phyloP scores from a whole-genome alignment of 2,329 filamentous ascomycete genomes.

The Clonostachys solani region DNA sequence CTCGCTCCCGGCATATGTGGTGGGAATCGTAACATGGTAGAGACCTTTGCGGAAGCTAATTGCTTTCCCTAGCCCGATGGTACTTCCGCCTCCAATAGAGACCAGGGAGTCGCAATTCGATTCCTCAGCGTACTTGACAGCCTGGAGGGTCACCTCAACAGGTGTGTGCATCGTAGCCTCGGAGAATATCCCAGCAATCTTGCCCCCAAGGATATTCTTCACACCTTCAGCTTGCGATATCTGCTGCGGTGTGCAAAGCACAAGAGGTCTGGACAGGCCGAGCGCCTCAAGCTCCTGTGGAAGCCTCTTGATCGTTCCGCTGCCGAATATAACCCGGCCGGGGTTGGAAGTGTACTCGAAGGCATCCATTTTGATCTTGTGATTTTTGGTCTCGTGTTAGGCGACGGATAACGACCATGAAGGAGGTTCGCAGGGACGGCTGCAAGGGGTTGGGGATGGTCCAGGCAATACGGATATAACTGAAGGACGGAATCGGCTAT shows the following conservation, averaged over 20 bases:
- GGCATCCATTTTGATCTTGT: constrained; percentile 33
- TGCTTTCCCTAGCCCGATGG: constrained; percentile 55
- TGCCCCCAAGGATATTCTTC: constrained; percentile 5
- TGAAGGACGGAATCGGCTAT: no score
- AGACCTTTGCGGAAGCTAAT: constrained; percentile 48
- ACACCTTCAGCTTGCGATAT: constrained; percentile 8
- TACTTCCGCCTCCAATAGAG: constrained; percentile 59
- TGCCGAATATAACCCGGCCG: constrained; percentile 49
- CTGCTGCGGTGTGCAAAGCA: constrained; percentile 46
- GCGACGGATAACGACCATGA: no score
- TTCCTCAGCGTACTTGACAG: constrained; percentile 37
- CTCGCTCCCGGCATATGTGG: constrained; percentile 58
- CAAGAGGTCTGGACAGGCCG: constrained; percentile 41
- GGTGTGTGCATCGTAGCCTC: constrained; percentile 62
- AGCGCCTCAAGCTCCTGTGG: constrained; percentile 36
- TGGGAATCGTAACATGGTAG: constrained; percentile 53
- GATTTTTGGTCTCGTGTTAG: not conserved
- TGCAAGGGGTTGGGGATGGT: no score
- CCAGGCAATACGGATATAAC: no score
- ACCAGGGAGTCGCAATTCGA: constrained; percentile 47
- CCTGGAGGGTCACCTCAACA: constrained; percentile 48
- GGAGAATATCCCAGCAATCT: constrained; percentile 26
- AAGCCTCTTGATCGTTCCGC: constrained; percentile 44
- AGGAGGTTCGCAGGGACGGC: no score
- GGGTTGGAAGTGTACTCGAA: constrained; percentile 54